These are phyloP conservation scores for Eucalyptus tenuipes DNA, from an alignment of 345 rosid genomes.

Conservation along the genomic window DNA sequence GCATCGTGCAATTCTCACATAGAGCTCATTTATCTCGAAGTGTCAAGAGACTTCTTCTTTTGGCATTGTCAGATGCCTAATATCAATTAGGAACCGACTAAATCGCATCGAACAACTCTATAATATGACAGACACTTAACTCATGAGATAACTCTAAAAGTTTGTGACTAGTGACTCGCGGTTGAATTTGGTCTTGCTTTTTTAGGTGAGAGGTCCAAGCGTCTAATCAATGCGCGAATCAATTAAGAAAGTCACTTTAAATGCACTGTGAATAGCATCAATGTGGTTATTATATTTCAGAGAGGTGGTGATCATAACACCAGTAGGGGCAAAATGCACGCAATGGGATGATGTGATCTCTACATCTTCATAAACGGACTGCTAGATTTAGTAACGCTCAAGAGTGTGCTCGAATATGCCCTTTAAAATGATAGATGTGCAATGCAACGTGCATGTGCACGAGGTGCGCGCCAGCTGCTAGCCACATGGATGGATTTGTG, in stretches of 20 bases:
- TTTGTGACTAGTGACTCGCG: fast-evolving
- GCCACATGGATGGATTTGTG: background rate
- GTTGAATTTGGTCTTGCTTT: background rate
- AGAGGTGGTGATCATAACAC: background rate
- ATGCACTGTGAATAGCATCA: background rate
- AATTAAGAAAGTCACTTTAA: background rate
- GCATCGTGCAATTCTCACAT: fast-evolving
- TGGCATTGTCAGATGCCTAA: fast-evolving
- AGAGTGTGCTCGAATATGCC: background rate
- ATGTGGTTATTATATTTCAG: fast-evolving
- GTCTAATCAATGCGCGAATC: background rate
- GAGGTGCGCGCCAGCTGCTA: background rate
- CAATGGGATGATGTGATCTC: background rate
- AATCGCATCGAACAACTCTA: fast-evolving
- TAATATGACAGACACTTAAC: background rate
- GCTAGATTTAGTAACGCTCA: background rate
- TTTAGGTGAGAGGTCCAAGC: background rate
- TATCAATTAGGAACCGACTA: fast-evolving
- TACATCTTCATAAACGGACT: background rate
- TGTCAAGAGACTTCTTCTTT: background rate
- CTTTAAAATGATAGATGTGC: background rate
- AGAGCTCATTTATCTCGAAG: background rate
- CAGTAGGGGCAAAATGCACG: background rate
- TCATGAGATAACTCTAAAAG: background rate
- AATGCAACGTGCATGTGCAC: background rate